Evolutionary conservation across 768 basidiomycete species (phyloP).

Genomic region (Myochromella boudieri): DNA sequence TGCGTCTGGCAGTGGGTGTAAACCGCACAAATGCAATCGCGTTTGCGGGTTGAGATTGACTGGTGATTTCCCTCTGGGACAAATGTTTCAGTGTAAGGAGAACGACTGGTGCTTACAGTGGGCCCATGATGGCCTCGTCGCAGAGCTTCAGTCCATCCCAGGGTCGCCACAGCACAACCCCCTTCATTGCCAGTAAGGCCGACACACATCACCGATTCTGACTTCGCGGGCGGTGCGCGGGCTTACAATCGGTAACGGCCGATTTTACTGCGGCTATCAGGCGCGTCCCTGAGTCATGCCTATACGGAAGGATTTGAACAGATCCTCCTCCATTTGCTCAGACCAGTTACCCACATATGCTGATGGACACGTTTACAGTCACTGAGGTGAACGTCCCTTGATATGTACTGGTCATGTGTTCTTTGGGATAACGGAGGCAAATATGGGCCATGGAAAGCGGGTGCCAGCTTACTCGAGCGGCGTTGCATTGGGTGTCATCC

Average conservation of each 20-base stretch:
- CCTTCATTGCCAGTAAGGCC: neutral
- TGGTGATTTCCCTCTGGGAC: too few relatives aligned
- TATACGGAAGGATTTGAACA: constrained; percentile 5
- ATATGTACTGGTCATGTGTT: constrained; percentile 4
- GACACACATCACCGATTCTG: constrained; percentile 5
- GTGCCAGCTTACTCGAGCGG: too few relatives aligned
- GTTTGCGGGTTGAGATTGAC: too few relatives aligned
- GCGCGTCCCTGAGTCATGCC: constrained; percentile 5
- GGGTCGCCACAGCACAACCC: neutral
- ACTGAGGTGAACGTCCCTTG: constrained; percentile 1
- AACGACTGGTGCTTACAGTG: too few relatives aligned
- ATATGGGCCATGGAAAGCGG: too few relatives aligned
- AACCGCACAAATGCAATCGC: too few relatives aligned
- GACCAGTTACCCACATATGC: constrained; percentile 5
- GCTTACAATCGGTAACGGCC: constrained; percentile 12
- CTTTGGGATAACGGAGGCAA: neutral
- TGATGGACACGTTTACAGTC: constrained; percentile 10
- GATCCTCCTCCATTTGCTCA: constrained; percentile 11
- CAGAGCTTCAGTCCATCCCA: too few relatives aligned
- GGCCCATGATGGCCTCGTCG: too few relatives aligned
- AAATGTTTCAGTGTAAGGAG: too few relatives aligned
- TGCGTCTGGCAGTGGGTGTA: too few relatives aligned
- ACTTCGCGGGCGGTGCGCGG: constrained; percentile 14
- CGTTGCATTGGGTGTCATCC: constrained; percentile 13
- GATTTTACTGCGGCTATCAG: constrained; percentile 20